Evolutionary conservation across 2,329 filamentous ascomycete genomes (phyloP).

Genomic region (Fusarium odoratissimum): DNA sequence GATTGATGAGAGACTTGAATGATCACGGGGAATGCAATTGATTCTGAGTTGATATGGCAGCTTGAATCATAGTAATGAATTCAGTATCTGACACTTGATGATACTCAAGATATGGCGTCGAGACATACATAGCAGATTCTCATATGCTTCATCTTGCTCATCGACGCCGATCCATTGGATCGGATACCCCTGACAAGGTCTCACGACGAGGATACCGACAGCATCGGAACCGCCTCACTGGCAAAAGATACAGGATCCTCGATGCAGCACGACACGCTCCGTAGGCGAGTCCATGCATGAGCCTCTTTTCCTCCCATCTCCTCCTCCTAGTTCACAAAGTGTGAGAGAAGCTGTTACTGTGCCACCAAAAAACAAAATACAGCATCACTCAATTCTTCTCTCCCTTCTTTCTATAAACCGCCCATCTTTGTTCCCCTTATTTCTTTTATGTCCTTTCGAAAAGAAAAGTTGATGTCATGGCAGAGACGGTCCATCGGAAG

Average conservation of each 20-base stretch:
- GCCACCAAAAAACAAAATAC: slow-evolving; percentile 19
- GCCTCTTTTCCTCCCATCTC: neutral
- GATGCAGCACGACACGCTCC: slow-evolving; percentile 32
- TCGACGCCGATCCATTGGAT: slow-evolving; percentile 34
- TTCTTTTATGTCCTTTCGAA: slow-evolving; percentile 31
- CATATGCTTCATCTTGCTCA: neutral
- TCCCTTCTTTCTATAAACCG: slow-evolving; percentile 26
- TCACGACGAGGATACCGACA: slow-evolving; percentile 40
- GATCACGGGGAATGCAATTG: neutral
- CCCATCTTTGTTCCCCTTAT: slow-evolving; percentile 18
- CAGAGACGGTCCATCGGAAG: slow-evolving; percentile 54
- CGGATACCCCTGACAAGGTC: slow-evolving; percentile 33
- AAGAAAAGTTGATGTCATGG: slow-evolving; percentile 47
- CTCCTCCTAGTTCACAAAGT: neutral
- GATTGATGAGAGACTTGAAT: neutral
- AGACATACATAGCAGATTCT: neutral
- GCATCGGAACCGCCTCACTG: slow-evolving; percentile 39
- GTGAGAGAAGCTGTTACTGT: slow-evolving; percentile 16
- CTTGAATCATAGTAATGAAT: neutral
- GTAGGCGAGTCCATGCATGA: slow-evolving; percentile 42
- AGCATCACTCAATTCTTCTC: slow-evolving; percentile 6
- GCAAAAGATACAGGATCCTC: slow-evolving; percentile 34
- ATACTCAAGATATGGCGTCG: neutral
- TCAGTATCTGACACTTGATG: neutral
- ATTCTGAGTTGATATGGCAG: no score